Evolutionary conservation across 2,329 filamentous ascomycete genomes (phyloP).

Genomic region (Aspergillus ibericus): DNA sequence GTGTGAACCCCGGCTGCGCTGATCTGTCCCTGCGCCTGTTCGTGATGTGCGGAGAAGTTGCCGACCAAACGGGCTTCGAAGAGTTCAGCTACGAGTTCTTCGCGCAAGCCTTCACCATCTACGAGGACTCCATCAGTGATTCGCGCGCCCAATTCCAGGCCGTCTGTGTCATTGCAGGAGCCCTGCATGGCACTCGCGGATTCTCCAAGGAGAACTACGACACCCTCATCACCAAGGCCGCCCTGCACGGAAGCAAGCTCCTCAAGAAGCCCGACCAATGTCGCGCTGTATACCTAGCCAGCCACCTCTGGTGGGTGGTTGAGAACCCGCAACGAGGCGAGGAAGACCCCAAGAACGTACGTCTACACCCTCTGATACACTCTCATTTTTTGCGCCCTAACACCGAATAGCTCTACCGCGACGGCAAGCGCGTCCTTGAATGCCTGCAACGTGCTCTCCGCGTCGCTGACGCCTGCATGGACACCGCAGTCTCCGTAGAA

Average conservation of each 20-base stretch:
- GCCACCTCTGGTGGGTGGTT: slow-evolving; percentile 96
- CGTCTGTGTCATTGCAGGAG: slow-evolving; percentile 88
- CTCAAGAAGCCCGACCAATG: slow-evolving; percentile 98
- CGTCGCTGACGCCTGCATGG: slow-evolving; percentile 98
- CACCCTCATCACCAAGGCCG: slow-evolving; percentile 95
- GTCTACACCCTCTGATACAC: slow-evolving; percentile 31
- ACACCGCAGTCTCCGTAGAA: slow-evolving; percentile 93
- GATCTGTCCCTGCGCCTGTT: slow-evolving; percentile 89
- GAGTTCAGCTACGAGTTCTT: slow-evolving; percentile 98
- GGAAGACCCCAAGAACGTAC: slow-evolving; percentile 75
- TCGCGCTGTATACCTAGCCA: slow-evolving; percentile 91
- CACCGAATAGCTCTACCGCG: slow-evolving; percentile 75
- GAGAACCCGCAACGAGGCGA: slow-evolving; percentile 76
- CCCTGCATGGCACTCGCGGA: slow-evolving; percentile 81
- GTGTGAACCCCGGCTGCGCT: slow-evolving; percentile 77
- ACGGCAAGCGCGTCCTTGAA: slow-evolving; percentile 94
- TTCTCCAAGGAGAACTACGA: slow-evolving; percentile 98
- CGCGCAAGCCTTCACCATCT: slow-evolving; percentile 95
- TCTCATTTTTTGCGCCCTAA: background rate
- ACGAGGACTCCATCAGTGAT: slow-evolving; percentile 94
- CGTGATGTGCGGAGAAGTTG: slow-evolving; percentile 86
- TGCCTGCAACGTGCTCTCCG: slow-evolving; percentile 92
- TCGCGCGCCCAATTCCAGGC: slow-evolving; percentile 97
- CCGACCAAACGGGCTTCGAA: slow-evolving; percentile 87
- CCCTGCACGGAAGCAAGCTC: slow-evolving; percentile 92